Evolutionary conservation across 2,329 filamentous ascomycete genomes (phyloP), one percentile per base, ranked within the genome.

Genomic region (Fusarium proliferatum): DNA sequence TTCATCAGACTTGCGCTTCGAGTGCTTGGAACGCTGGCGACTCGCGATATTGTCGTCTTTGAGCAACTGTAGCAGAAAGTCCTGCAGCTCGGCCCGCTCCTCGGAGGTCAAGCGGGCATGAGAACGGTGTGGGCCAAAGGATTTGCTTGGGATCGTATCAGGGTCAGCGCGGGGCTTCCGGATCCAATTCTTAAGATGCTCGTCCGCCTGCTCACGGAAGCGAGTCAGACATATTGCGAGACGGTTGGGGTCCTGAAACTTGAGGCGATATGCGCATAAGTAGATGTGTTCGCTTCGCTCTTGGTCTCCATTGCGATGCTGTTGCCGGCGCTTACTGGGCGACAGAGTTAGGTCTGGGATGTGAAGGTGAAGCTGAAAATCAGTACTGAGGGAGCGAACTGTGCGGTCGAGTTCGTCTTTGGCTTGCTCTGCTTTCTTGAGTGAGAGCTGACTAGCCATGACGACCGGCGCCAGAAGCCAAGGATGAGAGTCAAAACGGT

Each of bases 41-140:
- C 43, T 59, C 9, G 42, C 61, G 43, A 46, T 59, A 9, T 57
- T 78, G 49, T 60, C 74, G 57, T 61, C 63, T 23, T 52, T 48
- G 12, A 78, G 65, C 23, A 78, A 23, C 2, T 42, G 39, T 1
- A 80, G 43, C 3, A 82, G 71, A 34, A 77, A 74, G 15, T 46
- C 34, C 28, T 80, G 78, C 1, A 81, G 76, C 19, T 59, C 73
- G 61, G 70, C 73, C 51, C 76, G 79, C 66, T 78, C 72, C 63
- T 74, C 61, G 23, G 62, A 41, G 11, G 30, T 70, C 43, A 59
- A 66, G 46, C 67, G 67, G 64, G 71, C 55, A 38, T 60, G 61
- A 70, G 73, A 57, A 19, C 68, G 57, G 72, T 72, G 76, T 76
- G 77, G 76, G 77, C 71, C 73, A 21, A 28, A 49, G 36, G 53